Percentiles rank a stretch among this genome's conserved stretches.
Evolutionary conservation across 2,329 filamentous ascomycete genomes (phyloP).

Genomic region (Colletotrichum navitas): DNA sequence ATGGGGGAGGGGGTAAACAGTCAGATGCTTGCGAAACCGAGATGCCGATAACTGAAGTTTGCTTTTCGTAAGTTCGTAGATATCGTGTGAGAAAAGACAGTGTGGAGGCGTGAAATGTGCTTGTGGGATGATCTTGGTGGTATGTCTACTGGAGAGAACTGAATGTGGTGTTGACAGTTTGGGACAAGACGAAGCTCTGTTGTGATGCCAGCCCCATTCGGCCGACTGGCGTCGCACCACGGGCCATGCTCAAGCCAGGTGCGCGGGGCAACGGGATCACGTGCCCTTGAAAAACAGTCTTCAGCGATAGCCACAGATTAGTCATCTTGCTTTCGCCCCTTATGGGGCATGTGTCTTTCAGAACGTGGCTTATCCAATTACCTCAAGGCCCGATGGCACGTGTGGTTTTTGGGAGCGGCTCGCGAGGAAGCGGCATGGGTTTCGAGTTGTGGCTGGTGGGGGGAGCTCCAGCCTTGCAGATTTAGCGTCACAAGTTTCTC

Average conservation of each 20-base stretch:
- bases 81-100: neutral
- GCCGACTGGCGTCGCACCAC: conserved; percentile 32
- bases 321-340: conserved; percentile 2
- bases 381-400: neutral
- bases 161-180: conserved; percentile 28
- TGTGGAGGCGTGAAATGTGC: neutral
- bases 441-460: conserved; percentile 32
- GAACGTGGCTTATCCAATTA: conserved; percentile 30
- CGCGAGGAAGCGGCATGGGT: neutral
- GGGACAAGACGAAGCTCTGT: conserved; percentile 10
- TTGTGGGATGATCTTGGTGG: neutral
- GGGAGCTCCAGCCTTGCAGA: conserved; percentile 26
- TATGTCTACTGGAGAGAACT: conserved; percentile 15
- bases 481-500: conserved; percentile 32
- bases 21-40: neutral
- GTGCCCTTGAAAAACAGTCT: neutral
- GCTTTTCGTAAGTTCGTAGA: neutral
- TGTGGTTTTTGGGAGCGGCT: conserved; percentile 13
- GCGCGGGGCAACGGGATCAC: conserved; percentile 41
- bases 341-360: neutral
- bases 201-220: conserved; percentile 28
- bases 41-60: neutral
- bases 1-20: neutral
- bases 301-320: neutral
- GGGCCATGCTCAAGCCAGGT: conserved; percentile 30